Percentiles rank a stretch among this genome's conserved stretches.
Evolutionary conservation across 2,329 filamentous ascomycete genomes (phyloP).

Genomic region (Talaromyces sp.): DNA sequence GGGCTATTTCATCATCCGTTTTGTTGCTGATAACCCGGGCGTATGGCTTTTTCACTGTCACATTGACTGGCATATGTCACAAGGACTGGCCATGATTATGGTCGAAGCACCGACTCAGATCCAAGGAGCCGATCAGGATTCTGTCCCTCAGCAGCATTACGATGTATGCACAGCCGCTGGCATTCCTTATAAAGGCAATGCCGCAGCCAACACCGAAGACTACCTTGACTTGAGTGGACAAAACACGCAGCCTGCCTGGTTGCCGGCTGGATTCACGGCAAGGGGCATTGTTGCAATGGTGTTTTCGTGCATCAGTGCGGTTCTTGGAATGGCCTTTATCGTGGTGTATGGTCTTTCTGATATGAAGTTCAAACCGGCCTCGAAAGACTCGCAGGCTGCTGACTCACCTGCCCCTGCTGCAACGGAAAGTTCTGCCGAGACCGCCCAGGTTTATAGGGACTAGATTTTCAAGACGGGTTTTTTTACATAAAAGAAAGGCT

Average conservation of each 20-base stretch:
- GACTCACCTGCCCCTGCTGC: neutral
- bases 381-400: neutral
- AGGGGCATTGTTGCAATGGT: constrained; percentile 67
- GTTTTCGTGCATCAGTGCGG: constrained; percentile 63
- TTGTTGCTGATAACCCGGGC: constrained; percentile 42
- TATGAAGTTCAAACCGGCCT: constrained; percentile 4
- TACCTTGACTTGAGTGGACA: constrained; percentile 58
- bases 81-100: constrained; percentile 62
- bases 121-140: constrained; percentile 47
- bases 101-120: constrained; percentile 59
- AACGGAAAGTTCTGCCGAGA: neutral
- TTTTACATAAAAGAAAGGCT: neutral
- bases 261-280: constrained; percentile 65
- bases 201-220: constrained; percentile 63
- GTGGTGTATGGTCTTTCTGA: constrained; percentile 37
- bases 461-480: neutral
- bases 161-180: constrained; percentile 25
- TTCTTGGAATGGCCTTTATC: constrained; percentile 63
- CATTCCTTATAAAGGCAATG: constrained; percentile 60
- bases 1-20: constrained; percentile 61
- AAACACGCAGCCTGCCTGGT: constrained; percentile 47
- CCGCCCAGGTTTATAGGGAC: neutral
- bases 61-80: constrained; percentile 69
- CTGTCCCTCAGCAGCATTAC: constrained; percentile 43
- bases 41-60: constrained; percentile 76